These are phyloP conservation scores for Chamaenerion angustifolium DNA, from an alignment of 345 rosid species.

Conservation along the genomic window DNA sequence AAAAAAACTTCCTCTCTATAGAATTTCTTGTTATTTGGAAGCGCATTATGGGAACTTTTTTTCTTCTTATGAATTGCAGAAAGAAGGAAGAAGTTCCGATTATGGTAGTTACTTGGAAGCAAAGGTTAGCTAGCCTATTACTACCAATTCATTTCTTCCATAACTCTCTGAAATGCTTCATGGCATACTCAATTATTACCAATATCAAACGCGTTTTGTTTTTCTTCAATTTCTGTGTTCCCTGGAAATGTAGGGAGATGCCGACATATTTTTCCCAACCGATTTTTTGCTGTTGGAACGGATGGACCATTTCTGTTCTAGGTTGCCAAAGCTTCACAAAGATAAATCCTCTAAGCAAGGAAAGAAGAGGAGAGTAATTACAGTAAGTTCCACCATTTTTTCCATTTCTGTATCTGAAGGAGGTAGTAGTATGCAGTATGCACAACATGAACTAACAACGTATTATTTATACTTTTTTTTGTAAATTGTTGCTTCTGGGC, in stretches of 20 bases:
- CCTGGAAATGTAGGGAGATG: conserved; percentile 64
- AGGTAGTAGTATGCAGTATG: neutral
- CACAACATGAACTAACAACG: too few species aligned
- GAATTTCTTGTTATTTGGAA: neutral
- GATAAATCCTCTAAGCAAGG: conserved; percentile 47
- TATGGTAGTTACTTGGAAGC: conserved; percentile 79
- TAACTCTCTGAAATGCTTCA: neutral
- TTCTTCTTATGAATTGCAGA: conserved; percentile 39
- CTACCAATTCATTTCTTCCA: neutral
- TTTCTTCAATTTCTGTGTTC: neutral
- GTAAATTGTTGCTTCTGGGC: conserved; percentile 5
- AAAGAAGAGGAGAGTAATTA: conserved; percentile 73
- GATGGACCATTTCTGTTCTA: conserved; percentile 86
- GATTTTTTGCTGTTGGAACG: conserved; percentile 87
- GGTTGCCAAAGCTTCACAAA: conserved; percentile 43
- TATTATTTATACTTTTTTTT: too few species aligned
- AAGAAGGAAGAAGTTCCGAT: conserved; percentile 73
- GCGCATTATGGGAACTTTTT: neutral
- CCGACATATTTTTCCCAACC: conserved; percentile 92
- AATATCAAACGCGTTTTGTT: neutral
- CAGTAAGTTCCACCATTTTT: conserved; percentile 30
- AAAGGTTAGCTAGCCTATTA: conserved; percentile 36
- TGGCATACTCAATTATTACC: neutral
- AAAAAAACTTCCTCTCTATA: neutral
- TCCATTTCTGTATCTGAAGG: neutral